Evolutionary conservation across 2,329 filamentous ascomycete genomes (phyloP), one percentile per base, ranked within the genome.

Genomic region (Phoma sp.): DNA sequence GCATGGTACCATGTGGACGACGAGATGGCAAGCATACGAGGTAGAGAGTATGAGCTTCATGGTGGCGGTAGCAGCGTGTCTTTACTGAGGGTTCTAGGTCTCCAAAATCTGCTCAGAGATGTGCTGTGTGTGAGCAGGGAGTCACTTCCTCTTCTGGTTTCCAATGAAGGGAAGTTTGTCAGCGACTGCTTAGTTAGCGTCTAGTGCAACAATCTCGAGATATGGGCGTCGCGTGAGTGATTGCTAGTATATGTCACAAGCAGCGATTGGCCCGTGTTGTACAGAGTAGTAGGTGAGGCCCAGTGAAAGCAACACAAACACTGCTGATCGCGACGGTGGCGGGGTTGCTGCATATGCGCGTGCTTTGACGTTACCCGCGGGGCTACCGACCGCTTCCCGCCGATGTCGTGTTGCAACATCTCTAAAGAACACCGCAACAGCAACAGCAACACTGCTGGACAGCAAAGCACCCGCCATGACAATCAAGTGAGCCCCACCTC

Each of bases 11-110:
- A 2, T 1, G 18, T 4, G 4, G 7, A 7, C 1, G 2, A 7
- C 24, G n/a, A n/a, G 5, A 4, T 13, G 14, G 42, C 27, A n/a
- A 42, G 78, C 88, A 68, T 83, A 95, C 91, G 89, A 91, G 62
- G 91, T 96, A 51, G 90, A 96, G 48, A 96, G 85, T 61, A 96
- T 84, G 72, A 96, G 81, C 80, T 91, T 91, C 79, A 91, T 91
- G 82, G 83, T 87, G 53, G 37, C 48, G 29, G 14, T 32, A 37
- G 33, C 24, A 18, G 3, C 23, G 4, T 10, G 3, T 7, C 3
- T 8, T 9, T 10, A n/a, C 8, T 4, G 8, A 9, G 4, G 1
- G 6, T 18, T 24, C 22, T 32, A 33, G 5, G 25, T 24, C 1
- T 23, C 25, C 14, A 38, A 6, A 2, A n/a, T 13, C 4, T 18